Conservation (phyloP, 768 basidiomycete genomes). For the Boletellus emodensis region DNA sequence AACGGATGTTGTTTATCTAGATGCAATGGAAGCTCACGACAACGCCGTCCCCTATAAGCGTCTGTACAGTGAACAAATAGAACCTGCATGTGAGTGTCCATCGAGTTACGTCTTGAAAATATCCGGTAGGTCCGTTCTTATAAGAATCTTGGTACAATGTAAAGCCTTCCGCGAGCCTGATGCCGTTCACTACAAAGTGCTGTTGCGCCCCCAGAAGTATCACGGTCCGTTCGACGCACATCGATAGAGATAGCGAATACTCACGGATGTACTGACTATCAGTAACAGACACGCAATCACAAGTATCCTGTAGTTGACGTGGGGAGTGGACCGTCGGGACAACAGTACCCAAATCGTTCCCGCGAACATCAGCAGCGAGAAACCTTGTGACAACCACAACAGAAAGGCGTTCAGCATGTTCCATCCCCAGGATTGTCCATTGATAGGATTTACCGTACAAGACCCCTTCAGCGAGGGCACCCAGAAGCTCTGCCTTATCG, state of each 20-base stretch:
- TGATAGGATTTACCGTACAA: conserved; percentile 14
- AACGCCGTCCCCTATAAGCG: conserved; percentile 29
- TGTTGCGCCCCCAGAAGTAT: not conserved
- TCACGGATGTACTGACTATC: conserved; percentile 29
- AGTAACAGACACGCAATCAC: conserved; percentile 25
- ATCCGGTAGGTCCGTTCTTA: conserved; percentile 20
- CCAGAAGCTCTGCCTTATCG: conserved; percentile 18
- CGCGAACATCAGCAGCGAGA: conserved; percentile 36
- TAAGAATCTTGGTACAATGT: conserved; percentile 11
- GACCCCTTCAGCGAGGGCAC: conserved; percentile 13
- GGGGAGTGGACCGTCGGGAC: not conserved
- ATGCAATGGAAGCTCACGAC: conserved; percentile 15
- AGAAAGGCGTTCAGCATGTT: not conserved
- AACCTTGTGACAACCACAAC: conserved; percentile 16
- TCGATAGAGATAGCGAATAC: not conserved
- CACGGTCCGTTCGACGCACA: no score
- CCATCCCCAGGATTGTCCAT: not conserved
- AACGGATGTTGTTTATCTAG: not conserved
- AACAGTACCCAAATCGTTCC: conserved; percentile 26
- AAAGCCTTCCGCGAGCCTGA: conserved; percentile 26
- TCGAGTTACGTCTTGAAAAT: conserved; percentile 23
- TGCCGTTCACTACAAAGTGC: conserved; percentile 27
- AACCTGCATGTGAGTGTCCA: conserved; percentile 30
- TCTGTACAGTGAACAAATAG: conserved; percentile 20
- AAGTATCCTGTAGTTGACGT: conserved; percentile 23